Percentiles rank a stretch among this genome's conserved stretches.
Evolutionary conservation across 345 rosid species (phyloP).

Genomic region (Viola odorata): DNA sequence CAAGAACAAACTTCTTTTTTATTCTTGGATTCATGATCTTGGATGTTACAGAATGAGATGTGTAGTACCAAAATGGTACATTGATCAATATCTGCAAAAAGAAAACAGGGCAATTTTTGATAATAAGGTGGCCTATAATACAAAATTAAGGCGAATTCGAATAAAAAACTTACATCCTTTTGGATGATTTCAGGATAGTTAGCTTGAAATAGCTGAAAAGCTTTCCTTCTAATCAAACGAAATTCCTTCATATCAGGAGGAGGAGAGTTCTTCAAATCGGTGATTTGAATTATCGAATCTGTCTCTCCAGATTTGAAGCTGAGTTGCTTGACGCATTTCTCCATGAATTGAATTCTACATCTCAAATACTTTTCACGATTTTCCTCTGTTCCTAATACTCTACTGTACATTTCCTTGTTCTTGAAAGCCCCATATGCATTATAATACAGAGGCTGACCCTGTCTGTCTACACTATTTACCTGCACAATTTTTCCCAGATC

Average conservation of each 20-base stretch:
- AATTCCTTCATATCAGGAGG: constrained; percentile 32
- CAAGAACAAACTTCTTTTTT: constrained; percentile 32
- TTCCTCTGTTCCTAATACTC: constrained; percentile 26
- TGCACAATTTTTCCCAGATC: constrained; percentile 24
- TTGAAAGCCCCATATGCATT: constrained; percentile 29
- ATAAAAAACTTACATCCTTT: constrained; percentile 26
- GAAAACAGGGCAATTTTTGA: neutral
- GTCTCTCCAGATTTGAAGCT: constrained; percentile 41
- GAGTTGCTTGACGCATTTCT: constrained; percentile 34
- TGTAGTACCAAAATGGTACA: constrained; percentile 55
- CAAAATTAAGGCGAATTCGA: neutral
- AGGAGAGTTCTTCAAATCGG: constrained; percentile 43
- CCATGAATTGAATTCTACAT: constrained; percentile 37
- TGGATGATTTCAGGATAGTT: constrained; percentile 50
- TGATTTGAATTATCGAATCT: constrained; percentile 42
- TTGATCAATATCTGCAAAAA: constrained; percentile 46
- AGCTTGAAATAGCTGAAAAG: constrained; percentile 25
- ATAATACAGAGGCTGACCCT: constrained; percentile 47
- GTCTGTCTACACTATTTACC: constrained; percentile 29
- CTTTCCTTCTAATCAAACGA: constrained; percentile 19
- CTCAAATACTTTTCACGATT: constrained; percentile 28
- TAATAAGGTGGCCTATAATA: neutral
- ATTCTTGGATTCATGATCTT: constrained; percentile 24
- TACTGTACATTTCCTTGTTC: constrained; percentile 20
- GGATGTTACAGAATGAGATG: constrained; percentile 29